A percentile compares a stretch with the other conserved stretches of the same genome.
These are phyloP conservation scores for Globisporangium polare DNA, from an alignment of 352 stramenopile species.

Conservation along the genomic window DNA sequence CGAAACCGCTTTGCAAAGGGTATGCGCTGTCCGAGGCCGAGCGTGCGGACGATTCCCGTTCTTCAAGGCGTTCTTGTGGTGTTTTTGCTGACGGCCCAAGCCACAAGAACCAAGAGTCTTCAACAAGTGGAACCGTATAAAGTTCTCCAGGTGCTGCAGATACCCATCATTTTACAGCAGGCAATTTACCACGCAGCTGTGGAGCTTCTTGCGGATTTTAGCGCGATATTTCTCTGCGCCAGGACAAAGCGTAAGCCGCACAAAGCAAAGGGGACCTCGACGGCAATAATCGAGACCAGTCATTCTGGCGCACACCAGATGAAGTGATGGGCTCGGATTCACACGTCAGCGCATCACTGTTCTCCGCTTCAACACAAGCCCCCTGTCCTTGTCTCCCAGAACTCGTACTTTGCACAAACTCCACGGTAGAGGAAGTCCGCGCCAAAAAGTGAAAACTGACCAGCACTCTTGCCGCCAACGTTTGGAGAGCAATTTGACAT, in stretches of 20 bases:
- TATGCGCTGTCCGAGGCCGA: neutral
- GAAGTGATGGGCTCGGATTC: neutral
- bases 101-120: conserved; percentile 14
- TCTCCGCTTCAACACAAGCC: conserved; percentile 16
- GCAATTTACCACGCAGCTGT: conserved; percentile 6
- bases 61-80: neutral
- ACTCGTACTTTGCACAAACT: conserved; percentile 5
- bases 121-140: conserved; percentile 16
- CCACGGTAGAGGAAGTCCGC: neutral
- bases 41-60: neutral
- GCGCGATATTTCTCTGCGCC: too few relatives aligned
- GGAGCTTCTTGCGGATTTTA: conserved; percentile 14
- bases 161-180: conserved; percentile 15
- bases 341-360: neutral
- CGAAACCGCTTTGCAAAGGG: neutral
- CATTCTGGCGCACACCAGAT: conserved; percentile 1
- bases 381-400: neutral
- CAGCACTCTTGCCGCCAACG: conserved; percentile 6
- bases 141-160: conserved; percentile 1
- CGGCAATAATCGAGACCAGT: conserved; percentile 17
- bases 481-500: neutral
- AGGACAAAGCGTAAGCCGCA: too few relatives aligned
- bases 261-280: neutral
- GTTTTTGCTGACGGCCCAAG: neutral
- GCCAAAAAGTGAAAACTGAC: conserved; percentile 3